Base-by-base conservation (phyloP, 1,284 basidiomycete genomes). In the Hemileia vastatrix region DNA sequence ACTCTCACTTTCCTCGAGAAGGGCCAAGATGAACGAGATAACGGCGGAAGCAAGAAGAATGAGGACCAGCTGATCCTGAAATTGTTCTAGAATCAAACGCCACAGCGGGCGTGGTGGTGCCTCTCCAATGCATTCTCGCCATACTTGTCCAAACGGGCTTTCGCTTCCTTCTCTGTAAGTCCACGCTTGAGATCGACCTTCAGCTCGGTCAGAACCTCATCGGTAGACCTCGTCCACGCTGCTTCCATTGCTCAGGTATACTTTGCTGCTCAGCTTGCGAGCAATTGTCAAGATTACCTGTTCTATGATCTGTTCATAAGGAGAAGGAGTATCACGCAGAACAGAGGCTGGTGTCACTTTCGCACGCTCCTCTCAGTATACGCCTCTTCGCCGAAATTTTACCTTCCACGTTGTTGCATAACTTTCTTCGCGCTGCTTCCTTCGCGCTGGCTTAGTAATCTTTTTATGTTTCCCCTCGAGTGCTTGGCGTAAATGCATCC, bases 1-100 rank as follows among this genome's bases (percentile, higher is more conserved):
- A 66, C 84, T 84, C 18, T 82, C 81, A 1, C 81, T 78, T 47
- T 85, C 82, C 74, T 96, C 91, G 64, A 95, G 80, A 40, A 92
- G 77, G 9, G 91, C 91, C 31, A 96, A 81, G 8, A 92, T 79
- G 74, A 95, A 92, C 2, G 91, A 94, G 66, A 95, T 82, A 54
- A 88, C 84, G 9, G 91, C 91, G 5, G 90, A 93, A 1, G 83
- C 90, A 48, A 96, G 85, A 24, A 96, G 82, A 72, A 96, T 94
- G 65, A 96, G 84, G 55, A 72, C 92, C 24, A 95, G 84, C 77
- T 93, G 90, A 78, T 95, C 91, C 80, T 95, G 87, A 81, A 98
- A 98, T 78, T 98, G 94, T 69, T 94, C 91, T 18, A 97, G 82
- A 65, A 98, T 88, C 65, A 97, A 84, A 72, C 90, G 83, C 88